Conservation (phyloP, 169 alveolate species). For the Sarcocystis neurona region DNA sequence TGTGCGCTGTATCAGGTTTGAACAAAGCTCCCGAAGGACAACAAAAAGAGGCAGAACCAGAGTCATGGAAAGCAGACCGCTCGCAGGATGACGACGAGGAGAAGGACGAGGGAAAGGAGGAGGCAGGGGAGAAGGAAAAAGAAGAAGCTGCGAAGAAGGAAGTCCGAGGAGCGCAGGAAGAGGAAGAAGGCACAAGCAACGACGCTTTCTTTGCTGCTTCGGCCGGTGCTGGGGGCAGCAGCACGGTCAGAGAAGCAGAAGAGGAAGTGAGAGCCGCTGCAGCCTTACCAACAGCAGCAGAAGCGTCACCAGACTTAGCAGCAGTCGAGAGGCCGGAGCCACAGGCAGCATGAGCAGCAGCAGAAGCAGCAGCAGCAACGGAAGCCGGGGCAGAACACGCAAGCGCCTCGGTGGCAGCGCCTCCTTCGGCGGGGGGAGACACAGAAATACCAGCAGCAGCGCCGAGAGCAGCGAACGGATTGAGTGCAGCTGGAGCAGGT, state of each 20-base stretch:
- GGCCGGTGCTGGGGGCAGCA: background rate
- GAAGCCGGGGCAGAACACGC: too few relatives aligned
- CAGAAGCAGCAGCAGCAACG: too few relatives aligned
- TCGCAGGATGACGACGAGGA: background rate
- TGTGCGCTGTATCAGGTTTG: background rate
- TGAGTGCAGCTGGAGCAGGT: too few relatives aligned
- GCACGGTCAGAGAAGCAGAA: background rate
- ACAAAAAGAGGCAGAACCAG: background rate
- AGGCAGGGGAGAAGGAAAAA: background rate
- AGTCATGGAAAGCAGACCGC: background rate
- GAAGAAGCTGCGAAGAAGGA: background rate
- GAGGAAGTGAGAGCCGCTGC: background rate
- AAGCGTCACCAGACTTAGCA: too few relatives aligned
- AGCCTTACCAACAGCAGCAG: background rate
- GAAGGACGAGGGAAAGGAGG: background rate
- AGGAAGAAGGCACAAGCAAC: background rate
- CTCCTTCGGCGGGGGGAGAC: too few relatives aligned
- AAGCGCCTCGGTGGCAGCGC: too few relatives aligned
- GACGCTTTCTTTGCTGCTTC: background rate
- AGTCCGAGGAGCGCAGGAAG: background rate
- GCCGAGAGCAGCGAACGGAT: too few relatives aligned
- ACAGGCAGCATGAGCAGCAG: too few relatives aligned
- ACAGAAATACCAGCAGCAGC: too few relatives aligned
- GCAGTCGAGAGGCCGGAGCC: too few relatives aligned
- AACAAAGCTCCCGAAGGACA: background rate